Evolutionary conservation across 352 stramenopile species (phyloP).

Genomic region (Hyaloperonospora brassicae): DNA sequence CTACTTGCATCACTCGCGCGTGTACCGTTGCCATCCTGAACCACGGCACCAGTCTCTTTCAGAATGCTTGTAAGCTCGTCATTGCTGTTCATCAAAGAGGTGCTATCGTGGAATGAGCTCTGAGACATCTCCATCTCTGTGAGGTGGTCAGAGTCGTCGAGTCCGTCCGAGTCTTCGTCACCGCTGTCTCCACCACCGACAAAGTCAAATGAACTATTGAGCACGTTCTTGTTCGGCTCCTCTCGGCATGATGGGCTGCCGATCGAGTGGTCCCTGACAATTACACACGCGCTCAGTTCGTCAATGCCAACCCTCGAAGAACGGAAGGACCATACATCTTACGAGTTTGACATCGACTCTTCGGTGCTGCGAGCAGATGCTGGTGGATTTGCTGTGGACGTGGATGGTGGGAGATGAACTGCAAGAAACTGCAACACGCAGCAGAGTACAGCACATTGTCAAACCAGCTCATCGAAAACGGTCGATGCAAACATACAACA

Average conservation of each 20-base stretch:
- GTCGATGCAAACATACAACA: background rate
- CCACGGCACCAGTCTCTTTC: constrained; percentile 18
- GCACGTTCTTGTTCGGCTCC: constrained; percentile 30
- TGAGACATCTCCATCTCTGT: constrained; percentile 64
- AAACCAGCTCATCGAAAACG: background rate
- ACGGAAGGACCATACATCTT: constrained; percentile 7
- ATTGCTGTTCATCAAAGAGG: constrained; percentile 20
- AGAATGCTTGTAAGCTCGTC: constrained; percentile 28
- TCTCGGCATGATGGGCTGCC: constrained; percentile 59
- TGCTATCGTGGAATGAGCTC: constrained; percentile 39
- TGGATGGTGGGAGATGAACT: constrained; percentile 35
- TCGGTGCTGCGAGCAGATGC: constrained; percentile 31
- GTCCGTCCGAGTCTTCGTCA: constrained; percentile 57
- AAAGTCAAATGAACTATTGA: constrained; percentile 68
- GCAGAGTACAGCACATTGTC: background rate
- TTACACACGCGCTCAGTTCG: constrained; percentile 1
- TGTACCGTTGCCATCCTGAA: constrained; percentile 15
- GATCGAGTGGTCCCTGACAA: constrained; percentile 57
- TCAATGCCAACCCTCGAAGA: background rate
- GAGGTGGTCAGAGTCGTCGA: constrained; percentile 66
- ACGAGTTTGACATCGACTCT: constrained; percentile 36
- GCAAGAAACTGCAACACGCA: constrained; percentile 33
- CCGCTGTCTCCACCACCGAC: constrained; percentile 77
- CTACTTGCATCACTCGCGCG: constrained; percentile 9
- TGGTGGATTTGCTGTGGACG: constrained; percentile 27